Evolutionary conservation across 2,329 filamentous ascomycete genomes (phyloP).

Genomic region (Dendryphion nanum): DNA sequence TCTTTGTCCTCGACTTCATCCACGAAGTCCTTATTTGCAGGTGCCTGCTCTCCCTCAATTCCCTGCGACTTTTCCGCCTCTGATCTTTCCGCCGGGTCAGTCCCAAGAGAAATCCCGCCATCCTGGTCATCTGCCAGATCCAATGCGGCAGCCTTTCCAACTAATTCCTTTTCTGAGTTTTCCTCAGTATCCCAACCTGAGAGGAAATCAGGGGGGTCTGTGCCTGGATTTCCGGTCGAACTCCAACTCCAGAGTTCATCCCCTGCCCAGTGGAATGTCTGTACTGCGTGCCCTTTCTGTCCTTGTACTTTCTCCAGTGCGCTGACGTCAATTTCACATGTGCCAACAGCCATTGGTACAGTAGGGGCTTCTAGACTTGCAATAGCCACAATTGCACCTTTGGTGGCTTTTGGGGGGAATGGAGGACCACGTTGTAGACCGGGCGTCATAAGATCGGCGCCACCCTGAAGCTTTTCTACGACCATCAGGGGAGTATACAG

Average conservation of each 20-base stretch:
- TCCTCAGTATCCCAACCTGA: slow-evolving; percentile 49
- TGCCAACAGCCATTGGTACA: slow-evolving; percentile 63
- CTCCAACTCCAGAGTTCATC: slow-evolving; percentile 70
- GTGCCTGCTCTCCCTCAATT: slow-evolving; percentile 34
- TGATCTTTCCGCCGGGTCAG: slow-evolving; percentile 25
- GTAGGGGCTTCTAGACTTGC: slow-evolving; percentile 59
- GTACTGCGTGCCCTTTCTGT: slow-evolving; percentile 62
- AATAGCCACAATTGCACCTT: slow-evolving; percentile 62
- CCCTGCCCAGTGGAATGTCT: slow-evolving; percentile 65
- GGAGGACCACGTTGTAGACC: slow-evolving; percentile 64
- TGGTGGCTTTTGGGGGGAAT: slow-evolving; percentile 59
- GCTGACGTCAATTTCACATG: slow-evolving; percentile 64
- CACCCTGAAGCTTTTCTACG: slow-evolving; percentile 61
- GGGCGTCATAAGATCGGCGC: slow-evolving; percentile 68
- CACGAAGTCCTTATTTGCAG: slow-evolving; percentile 30
- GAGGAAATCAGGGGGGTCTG: slow-evolving; percentile 52
- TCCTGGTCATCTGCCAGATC: slow-evolving; percentile 45
- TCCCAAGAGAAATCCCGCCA: slow-evolving; percentile 46
- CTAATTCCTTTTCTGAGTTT: slow-evolving; percentile 32
- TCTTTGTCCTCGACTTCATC: slow-evolving; percentile 47
- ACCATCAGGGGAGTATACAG: slow-evolving; percentile 63
- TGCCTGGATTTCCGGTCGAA: slow-evolving; percentile 52
- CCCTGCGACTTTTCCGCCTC: slow-evolving; percentile 34
- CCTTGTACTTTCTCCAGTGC: slow-evolving; percentile 57
- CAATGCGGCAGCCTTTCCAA: slow-evolving; percentile 42